A percentile compares a stretch with the other conserved stretches of the same genome.
Conservation (phyloP, 225 moss, liverwort and hornwort species). For the Thuidium tamariscinum region DNA sequence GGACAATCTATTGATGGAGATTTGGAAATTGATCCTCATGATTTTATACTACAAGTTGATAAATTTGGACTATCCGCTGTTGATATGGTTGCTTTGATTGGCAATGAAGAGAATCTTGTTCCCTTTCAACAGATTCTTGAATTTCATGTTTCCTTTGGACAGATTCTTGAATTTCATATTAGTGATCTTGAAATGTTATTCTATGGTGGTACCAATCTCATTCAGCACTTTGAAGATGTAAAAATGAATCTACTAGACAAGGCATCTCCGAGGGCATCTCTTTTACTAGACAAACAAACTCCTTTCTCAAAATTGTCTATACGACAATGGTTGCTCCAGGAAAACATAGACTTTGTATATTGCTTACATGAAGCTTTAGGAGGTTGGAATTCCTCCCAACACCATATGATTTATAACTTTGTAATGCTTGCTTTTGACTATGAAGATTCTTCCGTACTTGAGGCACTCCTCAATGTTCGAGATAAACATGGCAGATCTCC, state of each 20-base stretch:
- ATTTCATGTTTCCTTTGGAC: no score
- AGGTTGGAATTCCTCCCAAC: no score
- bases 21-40: accelerated
- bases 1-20: accelerated
- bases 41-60: background rate
- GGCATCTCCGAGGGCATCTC: no score
- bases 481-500: background rate
- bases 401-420: no score
- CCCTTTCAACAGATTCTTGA: no score
- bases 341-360: background rate
- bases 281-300: background rate
- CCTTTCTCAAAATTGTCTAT: background rate
- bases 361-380: background rate
- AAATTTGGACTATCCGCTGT: background rate
- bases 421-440: background rate
- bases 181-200: no score
- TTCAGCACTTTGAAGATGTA: no score
- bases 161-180: no score
- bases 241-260: background rate
- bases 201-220: no score
- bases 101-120: background rate
- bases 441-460: background rate
- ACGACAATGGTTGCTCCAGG: no score
- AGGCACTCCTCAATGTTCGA: background rate
- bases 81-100: background rate